Base-by-base conservation (phyloP, 2,329 filamentous ascomycete species). In the Alternaria hordeiaustralica region DNA sequence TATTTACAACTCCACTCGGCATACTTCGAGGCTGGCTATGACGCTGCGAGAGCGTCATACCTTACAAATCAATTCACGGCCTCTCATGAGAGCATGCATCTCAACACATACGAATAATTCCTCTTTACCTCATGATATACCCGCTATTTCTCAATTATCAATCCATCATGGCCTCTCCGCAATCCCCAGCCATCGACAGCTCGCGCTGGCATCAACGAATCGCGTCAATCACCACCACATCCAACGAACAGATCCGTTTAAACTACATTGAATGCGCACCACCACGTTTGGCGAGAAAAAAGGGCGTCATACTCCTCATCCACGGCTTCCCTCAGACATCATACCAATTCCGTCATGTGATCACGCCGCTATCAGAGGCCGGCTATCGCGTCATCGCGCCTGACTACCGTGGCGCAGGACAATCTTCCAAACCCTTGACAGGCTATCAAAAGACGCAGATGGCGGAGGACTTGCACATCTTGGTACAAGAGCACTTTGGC, bases 271-370 rank as follows among this genome's bases (percentile, higher is more conserved):
- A 55, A 6, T 55, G 20, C n/a, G 15, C 20, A n/a, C 3, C 28
- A 6, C 4, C 15, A n/a, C 10, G n/a, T 15, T 36, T 18, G 2
- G 18, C 8, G 5, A n/a, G 68, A 7, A 5, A 5, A 12, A 58
- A 41, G 20, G 53, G 58, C 21, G 23, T 20, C 2, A 61, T 84
- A 15, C 77, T 85, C 15, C 78, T 84, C 20, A 81, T 85, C 41
- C 83, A 85, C 60, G 83, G 83, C 63, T 85, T 83, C 61, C 83
- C 83, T 2, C 78, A 85, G 65, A 83, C 83, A 7, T 82, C 80
- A 4, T 83, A 84, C 63, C 83, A 79, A 60, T 79, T 75, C 61
- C 69, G 76, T 10, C 70, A 75, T 59, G 75, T 78, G 13, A 71
- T 78, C 36, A 63, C 63, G 1, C 70, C 70, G 0, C 63, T 79